Evolutionary conservation across 2,329 filamentous ascomycete species (phyloP).

Genomic region (Cladosporium sp.): DNA sequence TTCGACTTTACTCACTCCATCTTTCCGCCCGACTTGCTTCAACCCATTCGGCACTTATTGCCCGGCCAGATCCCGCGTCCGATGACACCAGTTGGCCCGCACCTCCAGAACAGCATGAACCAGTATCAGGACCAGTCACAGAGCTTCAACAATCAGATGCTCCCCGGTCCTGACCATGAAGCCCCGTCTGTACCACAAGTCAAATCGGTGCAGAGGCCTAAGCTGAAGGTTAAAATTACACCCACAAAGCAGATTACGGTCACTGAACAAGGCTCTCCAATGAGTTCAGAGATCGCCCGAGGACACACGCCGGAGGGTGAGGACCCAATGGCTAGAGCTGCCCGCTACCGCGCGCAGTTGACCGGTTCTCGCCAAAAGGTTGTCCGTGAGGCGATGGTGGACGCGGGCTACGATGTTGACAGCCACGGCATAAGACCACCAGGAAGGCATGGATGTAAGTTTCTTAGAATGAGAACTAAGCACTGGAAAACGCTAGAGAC

Average conservation of each 20-base stretch:
- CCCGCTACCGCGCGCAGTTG: neutral
- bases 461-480: neutral
- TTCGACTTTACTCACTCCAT: slow-evolving; percentile 1
- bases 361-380: neutral
- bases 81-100: neutral
- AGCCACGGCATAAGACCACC: neutral
- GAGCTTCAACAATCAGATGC: neutral
- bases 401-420: neutral
- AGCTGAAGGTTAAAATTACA: no score
- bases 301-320: neutral
- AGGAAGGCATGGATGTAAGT: neutral
- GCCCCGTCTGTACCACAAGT: neutral
- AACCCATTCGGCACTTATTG: neutral
- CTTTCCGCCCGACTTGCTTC: neutral
- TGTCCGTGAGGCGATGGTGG: neutral
- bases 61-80: neutral
- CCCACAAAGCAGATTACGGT: neutral
- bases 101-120: neutral
- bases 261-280: neutral
- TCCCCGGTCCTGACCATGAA: neutral
- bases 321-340: neutral
- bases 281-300: neutral
- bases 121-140: neutral
- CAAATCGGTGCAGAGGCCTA: neutral
- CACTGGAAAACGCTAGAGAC: neutral